phyloP scores from a whole-genome alignment of 139 green algal species.

The Limnomonas spitsbergensis region DNA sequence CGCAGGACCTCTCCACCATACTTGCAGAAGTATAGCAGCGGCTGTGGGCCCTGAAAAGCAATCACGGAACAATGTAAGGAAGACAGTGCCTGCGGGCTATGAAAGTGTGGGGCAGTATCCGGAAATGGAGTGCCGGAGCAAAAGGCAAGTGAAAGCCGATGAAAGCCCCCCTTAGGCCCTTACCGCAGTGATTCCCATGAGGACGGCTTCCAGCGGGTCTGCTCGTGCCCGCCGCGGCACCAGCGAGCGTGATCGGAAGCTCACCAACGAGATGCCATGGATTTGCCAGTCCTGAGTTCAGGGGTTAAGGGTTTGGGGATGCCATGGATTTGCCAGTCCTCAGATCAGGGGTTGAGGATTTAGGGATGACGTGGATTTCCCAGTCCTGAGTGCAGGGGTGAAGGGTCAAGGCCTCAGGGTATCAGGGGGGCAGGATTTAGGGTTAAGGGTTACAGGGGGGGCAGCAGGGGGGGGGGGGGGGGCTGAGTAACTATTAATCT shows the following conservation, averaged over 20 bases:
- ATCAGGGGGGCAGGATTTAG: neutral
- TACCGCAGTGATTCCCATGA: too few species aligned
- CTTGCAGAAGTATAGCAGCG: conserved; percentile 8
- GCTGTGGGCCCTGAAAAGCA: neutral
- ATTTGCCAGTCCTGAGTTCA: conserved; percentile 10
- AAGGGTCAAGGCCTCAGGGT: neutral
- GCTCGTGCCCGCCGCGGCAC: neutral
- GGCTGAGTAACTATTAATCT: too few species aligned
- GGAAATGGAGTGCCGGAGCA: too few species aligned
- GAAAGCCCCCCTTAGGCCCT: too few species aligned
- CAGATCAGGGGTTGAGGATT: neutral
- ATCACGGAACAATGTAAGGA: neutral
- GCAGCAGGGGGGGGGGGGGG: too few species aligned
- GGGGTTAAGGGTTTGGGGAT: neutral
- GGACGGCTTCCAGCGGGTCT: too few species aligned
- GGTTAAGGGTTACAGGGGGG: too few species aligned
- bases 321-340: conserved; percentile 7
- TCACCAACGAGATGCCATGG: neutral
- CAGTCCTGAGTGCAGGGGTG: conserved; percentile 12
- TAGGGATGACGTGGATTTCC: neutral
- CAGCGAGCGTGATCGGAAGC: neutral
- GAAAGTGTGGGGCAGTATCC: too few species aligned
- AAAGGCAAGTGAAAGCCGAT: too few species aligned
- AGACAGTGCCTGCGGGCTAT: too few species aligned
- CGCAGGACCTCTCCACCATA: conserved; percentile 7